Evolutionary conservation across 2,329 filamentous ascomycete genomes (phyloP), one percentile per base, ranked within the genome.

Genomic region (Coniochaeta sp.): DNA sequence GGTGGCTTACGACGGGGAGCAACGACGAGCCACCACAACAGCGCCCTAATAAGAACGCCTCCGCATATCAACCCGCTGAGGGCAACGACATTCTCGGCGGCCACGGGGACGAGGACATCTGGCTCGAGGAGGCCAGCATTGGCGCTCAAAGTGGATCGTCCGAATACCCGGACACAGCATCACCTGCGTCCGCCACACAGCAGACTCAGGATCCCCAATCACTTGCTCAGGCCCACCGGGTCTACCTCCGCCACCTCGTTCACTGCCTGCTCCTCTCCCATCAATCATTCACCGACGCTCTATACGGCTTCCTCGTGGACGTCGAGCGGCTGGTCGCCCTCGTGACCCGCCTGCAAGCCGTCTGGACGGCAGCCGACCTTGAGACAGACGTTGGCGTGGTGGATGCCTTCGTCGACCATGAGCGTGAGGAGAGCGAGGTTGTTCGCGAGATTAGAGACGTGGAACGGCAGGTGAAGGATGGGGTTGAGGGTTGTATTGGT

Each of bases 301-400:
- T 93, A 0, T 88, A 89, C 68, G 77, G 80, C 7, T 80, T 92
- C 6, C 82, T 92, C 36, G 81, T 85, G 24, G 85, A 90, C 66
- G 84, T 91, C n/a, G 93, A 97, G 72, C 88, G 89, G 65, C 86
- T 96, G 12, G 86, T 91, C 28, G 88, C 90, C 0, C 85, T 92
- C 42, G 83, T 95, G 54, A 82, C 86, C 58, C 89, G 91, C 2
- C 80, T 96, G 0, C 87, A 95, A 64, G 80, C 79, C 2, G 85
- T 95, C 57, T 95, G 93, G 79, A 83, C 85, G 19, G 87, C 89
- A 0, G 80, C 91, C 38, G 92, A 96, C 70, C 82, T 96, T 0
- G 90, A 96, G 72, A 81, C 84, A 4, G 91, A 96, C 67, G 88
- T 91, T 60, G 91, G 90, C 6, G 89, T 95, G 0, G 85, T 93